Conservation (phyloP, 2,329 filamentous ascomycete genomes). For the Fusarium neocosmosporiellum region DNA sequence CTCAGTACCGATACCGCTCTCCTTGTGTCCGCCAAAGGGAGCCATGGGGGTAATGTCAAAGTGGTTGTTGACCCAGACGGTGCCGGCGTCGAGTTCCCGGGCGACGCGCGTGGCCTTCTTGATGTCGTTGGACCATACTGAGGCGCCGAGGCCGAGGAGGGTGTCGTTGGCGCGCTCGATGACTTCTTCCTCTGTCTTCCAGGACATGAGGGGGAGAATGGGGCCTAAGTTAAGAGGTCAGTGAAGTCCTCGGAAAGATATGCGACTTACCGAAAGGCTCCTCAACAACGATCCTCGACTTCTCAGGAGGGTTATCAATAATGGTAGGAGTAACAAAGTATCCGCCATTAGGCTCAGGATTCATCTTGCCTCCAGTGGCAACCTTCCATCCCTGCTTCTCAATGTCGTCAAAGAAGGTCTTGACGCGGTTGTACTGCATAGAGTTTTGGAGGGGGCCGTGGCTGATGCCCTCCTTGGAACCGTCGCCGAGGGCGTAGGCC, state of each 20-base stretch:
- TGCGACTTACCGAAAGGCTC: conserved; percentile 58
- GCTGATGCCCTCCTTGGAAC: conserved; percentile 46
- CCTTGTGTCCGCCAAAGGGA: conserved; percentile 58
- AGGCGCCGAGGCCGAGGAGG: conserved; percentile 65
- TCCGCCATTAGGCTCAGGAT: conserved; percentile 51
- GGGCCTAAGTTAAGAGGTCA: conserved; percentile 49
- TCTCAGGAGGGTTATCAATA: conserved; percentile 68
- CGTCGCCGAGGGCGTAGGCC: conserved; percentile 59
- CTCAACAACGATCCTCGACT: conserved; percentile 66
- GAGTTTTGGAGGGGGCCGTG: conserved; percentile 73
- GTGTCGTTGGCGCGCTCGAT: conserved; percentile 66
- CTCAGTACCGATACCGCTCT: conserved; percentile 57
- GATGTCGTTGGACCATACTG: conserved; percentile 66
- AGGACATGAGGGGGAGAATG: conserved; percentile 71
- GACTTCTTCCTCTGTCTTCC: conserved; percentile 71
- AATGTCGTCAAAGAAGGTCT: conserved; percentile 61
- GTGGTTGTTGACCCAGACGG: conserved; percentile 69
- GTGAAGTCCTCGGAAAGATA: rapidly evolving
- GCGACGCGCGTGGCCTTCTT: conserved; percentile 63
- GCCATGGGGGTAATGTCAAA: conserved; percentile 56
- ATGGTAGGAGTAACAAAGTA: conserved; percentile 70
- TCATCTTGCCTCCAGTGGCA: conserved; percentile 47
- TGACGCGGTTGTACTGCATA: conserved; percentile 70
- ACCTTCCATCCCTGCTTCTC: conserved; percentile 56
- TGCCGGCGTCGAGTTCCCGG: conserved; percentile 64